Percentiles rank a stretch among this genome's conserved stretches.
These are phyloP conservation scores for Magnolia sinica DNA, from an alignment of 164 flowering plant genomes.

Conservation along the genomic window DNA sequence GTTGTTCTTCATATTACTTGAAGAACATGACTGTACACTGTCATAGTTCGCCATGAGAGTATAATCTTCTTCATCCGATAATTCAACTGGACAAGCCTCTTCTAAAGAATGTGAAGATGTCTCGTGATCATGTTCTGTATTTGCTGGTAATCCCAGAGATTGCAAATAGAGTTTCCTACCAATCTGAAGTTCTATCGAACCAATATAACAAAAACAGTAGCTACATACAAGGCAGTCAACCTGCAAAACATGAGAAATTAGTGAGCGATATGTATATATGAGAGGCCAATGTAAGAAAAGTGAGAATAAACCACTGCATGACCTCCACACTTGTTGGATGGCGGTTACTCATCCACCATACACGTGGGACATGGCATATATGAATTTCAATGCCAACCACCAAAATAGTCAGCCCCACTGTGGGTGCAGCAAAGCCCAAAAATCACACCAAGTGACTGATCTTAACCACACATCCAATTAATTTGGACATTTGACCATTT, in stretches of 20 bases:
- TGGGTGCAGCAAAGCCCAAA: too few species aligned
- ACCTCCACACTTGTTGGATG: background rate
- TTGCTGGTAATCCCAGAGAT: conserved; percentile 41
- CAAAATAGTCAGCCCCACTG: too few species aligned
- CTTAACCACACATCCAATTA: too few species aligned
- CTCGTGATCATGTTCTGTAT: conserved; percentile 19
- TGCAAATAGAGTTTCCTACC: conserved; percentile 78
- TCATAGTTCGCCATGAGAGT: conserved; percentile 11
- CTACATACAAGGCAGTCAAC: conserved; percentile 88
- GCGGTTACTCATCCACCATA: background rate
- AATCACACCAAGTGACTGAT: too few species aligned
- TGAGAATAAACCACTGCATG: background rate
- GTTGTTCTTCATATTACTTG: conserved; percentile 31
- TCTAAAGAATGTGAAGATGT: conserved; percentile 11
- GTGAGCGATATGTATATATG: background rate
- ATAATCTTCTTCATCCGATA: conserved; percentile 36
- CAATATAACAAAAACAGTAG: conserved; percentile 77
- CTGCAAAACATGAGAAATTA: conserved; percentile 30
- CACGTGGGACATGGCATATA: background rate
- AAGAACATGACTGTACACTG: conserved; percentile 31
- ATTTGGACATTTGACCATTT: too few species aligned
- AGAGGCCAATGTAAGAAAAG: background rate
- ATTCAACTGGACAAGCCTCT: conserved; percentile 21
- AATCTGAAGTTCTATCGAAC: conserved; percentile 91
- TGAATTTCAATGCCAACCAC: too few species aligned